Conservation (phyloP, 2,329 filamentous ascomycete species). For the Coniochaeta ligniaria region DNA sequence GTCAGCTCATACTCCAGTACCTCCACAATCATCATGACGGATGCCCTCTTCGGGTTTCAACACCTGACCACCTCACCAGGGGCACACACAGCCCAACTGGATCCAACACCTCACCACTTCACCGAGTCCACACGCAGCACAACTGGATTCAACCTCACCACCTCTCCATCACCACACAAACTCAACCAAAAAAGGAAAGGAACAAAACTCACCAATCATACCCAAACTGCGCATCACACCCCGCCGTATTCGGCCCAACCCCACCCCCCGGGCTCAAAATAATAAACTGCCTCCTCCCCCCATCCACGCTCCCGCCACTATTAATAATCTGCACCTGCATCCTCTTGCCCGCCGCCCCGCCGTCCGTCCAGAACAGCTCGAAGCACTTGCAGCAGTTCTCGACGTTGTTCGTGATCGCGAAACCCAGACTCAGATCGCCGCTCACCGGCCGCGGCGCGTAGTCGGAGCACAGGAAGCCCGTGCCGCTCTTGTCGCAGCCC, state of each 20-base stretch:
- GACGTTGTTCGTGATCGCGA: slow-evolving; percentile 10
- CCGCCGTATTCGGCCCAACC: slow-evolving; percentile 7
- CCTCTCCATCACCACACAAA: too few relatives aligned
- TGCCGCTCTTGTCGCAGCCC: slow-evolving; percentile 5
- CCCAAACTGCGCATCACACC: slow-evolving; percentile 7
- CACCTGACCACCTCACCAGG: background rate
- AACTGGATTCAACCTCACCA: too few relatives aligned
- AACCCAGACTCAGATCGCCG: slow-evolving; percentile 10
- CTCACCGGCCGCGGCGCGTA: slow-evolving; percentile 10
- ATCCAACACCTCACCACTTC: background rate
- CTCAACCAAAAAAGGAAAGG: background rate
- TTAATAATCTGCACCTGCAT: slow-evolving; percentile 15
- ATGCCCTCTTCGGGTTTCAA: too few relatives aligned
- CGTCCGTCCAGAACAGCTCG: slow-evolving; percentile 12
- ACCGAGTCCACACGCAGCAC: background rate
- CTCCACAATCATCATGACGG: background rate
- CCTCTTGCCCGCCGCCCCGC: slow-evolving; percentile 9
- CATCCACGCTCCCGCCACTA: slow-evolving; percentile 8
- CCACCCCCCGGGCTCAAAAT: slow-evolving; percentile 7
- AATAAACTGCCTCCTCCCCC: slow-evolving; percentile 5
- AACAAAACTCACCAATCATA: background rate
- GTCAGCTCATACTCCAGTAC: background rate
- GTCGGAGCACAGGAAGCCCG: slow-evolving; percentile 11
- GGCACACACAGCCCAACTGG: background rate
- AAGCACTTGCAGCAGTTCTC: slow-evolving; percentile 15